Evolutionary conservation across 139 green algal genomes (phyloP), one percentile per base, ranked within the genome.

Genomic region (Edaphochlamys debaryana): DNA sequence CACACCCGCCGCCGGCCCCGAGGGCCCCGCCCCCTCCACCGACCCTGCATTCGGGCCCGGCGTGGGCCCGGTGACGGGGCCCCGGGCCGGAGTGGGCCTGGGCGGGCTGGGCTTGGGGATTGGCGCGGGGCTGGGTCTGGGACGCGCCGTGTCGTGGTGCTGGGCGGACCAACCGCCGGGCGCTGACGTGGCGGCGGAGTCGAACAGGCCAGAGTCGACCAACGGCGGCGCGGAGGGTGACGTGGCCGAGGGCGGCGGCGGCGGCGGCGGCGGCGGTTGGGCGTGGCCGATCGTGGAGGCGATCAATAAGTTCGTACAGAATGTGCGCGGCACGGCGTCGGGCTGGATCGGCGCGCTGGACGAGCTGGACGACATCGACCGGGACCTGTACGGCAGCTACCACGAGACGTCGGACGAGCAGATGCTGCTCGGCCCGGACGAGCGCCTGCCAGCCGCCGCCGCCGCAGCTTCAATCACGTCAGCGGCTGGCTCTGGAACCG

Each of bases 341-440:
- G 41, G 62, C n/a, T 82, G 75, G 75, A 71, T 82, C 17, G 63
- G 75, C 6, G 75, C 75, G n/a, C n/a, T 82, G 40, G 75, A 82
- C 34, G 75, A 72, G 13, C 36, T 82, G 19, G 75, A 82, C 19
- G 32, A 41, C 19, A 29, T n/a, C 19, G 56, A 63, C 22, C 1
- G 17, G 3, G 56, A 63, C 2, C 25, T 63, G 56, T 63, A 69
- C 32, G 32, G 63, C 63, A 23, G n/a, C 63, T n/a, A n/a, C n/a
- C n/a, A n/a, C n/a, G n/a, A n/a, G n/a, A 56, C 40, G 29, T 15
- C 30, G 3, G 56, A 80, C 19, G 56, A 15, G 1, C 40, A 80
- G 25, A 8, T 56, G 54, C 69, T 22, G 11, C 6, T 2, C 64
- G 9, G 60, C 2, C 15, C 27, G 8, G 60, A 25, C n/a, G 11